Base-by-base conservation (phyloP, 148 eudicot species). In the Tetragonia tetragonoides region DNA sequence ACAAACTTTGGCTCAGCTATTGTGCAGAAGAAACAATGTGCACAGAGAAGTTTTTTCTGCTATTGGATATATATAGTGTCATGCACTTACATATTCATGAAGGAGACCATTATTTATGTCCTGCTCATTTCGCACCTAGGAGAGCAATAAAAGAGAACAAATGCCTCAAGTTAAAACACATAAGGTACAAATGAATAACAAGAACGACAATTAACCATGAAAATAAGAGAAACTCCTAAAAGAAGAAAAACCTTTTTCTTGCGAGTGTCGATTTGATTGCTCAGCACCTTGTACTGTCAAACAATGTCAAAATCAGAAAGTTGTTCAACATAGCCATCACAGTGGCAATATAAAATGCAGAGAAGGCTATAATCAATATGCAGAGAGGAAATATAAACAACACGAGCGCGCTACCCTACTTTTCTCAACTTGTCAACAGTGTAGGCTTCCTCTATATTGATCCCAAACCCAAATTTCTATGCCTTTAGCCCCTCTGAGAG, bases 191-290 rank as follows among this genome's bases (percentile, higher is more conserved):
- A 47, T 62, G 24, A 66, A 70, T 7, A 37, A 12, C 49, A n/a
- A 21, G 5, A 64, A 73, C 44, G 57, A n/a, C 60, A 18, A 65
- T 72, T 4, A 23, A 46, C 3, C 42, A 77, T 8, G 21, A 72
- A 21, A 72, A 40, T 9, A 60, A 75, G 46, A 59, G 69, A 46
- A 44, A 74, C 3, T 0, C 16, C 0, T 0, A 17, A 46, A 66
- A 76, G 23, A 21, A 10, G 18, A 68, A 78, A 73, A 39, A 91
- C 98, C 98, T 93, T 93, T 78, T 91, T 93, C 86, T 85, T 93
- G 69, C 57, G 54, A 38, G 89, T 91, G 20, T 89, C 92, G 34
- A 82, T 88, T 80, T 85, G 87, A 71, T 46, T 77, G 57, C 75
- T 21, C 17, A 93, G 54, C 74, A 76, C 80, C 78, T 89, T 90